phyloP scores from a whole-genome alignment of 495 filamentous ascomycete genomes.

The Melanomma pulvis-pyrius region DNA sequence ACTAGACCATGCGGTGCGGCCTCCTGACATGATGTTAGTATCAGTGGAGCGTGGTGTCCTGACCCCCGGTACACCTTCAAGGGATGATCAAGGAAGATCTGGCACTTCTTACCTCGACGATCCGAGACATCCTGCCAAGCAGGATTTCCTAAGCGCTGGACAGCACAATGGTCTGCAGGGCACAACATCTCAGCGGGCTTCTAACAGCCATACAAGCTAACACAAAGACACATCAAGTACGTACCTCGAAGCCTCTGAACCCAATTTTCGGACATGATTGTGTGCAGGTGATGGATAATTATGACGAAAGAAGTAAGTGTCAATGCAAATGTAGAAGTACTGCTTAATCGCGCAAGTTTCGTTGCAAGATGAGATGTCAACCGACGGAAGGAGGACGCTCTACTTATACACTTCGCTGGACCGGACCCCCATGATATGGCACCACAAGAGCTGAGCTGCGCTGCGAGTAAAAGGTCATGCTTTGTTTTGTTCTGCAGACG shows the following conservation, averaged over 20 bases:
- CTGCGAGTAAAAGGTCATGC: no score
- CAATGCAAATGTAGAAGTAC: neutral
- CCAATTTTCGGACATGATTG: constrained; percentile 22
- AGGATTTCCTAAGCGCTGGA: constrained; percentile 4
- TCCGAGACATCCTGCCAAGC: constrained; percentile 37
- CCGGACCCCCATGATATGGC: no score
- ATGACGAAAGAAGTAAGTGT: neutral
- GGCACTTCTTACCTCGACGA: constrained; percentile 29
- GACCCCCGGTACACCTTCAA: no score
- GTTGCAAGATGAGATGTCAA: no score
- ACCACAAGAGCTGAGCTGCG: no score
- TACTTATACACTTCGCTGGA: no score
- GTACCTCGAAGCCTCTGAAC: constrained; percentile 19
- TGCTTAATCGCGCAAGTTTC: no score
- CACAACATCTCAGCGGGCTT: no score
- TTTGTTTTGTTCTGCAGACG: no score
- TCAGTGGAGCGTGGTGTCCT: no score
- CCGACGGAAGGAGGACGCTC: no score
- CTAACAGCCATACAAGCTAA: neutral
- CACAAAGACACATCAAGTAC: constrained; percentile 1
- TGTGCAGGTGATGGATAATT: neutral
- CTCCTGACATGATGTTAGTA: constrained; percentile 27
- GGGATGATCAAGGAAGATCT: no score
- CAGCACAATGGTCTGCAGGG: constrained; percentile 33
- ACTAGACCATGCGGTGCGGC: constrained; percentile 39